Percentiles rank a stretch among this genome's conserved stretches.
These are phyloP conservation scores for Hymenoscyphus fraxineus DNA, from an alignment of 2,329 filamentous ascomycete species.

Conservation along the genomic window DNA sequence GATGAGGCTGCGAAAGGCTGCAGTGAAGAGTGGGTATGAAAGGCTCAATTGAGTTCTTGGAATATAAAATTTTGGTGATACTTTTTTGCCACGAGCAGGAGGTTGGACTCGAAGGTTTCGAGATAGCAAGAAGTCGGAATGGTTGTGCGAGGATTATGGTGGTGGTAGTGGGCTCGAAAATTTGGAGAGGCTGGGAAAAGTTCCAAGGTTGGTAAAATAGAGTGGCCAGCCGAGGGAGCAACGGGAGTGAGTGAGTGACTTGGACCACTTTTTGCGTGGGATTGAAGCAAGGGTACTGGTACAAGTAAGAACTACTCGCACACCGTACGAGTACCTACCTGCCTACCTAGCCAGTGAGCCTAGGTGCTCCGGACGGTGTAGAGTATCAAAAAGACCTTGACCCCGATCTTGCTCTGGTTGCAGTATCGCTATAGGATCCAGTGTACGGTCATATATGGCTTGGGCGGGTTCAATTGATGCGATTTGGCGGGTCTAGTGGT, in stretches of 20 bases:
- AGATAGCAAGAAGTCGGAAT: slow-evolving; percentile 8
- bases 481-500: neutral
- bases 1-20: slow-evolving; percentile 3
- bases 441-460: neutral
- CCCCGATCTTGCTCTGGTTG: neutral
- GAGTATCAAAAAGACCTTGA: neutral
- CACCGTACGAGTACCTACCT: too few species aligned
- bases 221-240: slow-evolving; percentile 7
- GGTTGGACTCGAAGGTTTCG: slow-evolving; percentile 10
- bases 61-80: slow-evolving; percentile 7
- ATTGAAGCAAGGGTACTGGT: neutral
- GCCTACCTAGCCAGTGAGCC: too few species aligned
- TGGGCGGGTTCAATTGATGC: neutral
- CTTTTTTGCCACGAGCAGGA: neutral
- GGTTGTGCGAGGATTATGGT: slow-evolving; percentile 4
- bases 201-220: slow-evolving; percentile 6
- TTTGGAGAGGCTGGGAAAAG: slow-evolving; percentile 8
- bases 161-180: neutral
- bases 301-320: too few species aligned
- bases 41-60: slow-evolving; percentile 15
- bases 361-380: too few species aligned
- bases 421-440: neutral
- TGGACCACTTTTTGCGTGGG: neutral
- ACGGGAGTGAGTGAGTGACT: neutral
- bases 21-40: slow-evolving; percentile 9